These are phyloP conservation scores for Brassica balearica DNA, from an alignment of 441 rosid genomes.

Conservation along the genomic window DNA sequence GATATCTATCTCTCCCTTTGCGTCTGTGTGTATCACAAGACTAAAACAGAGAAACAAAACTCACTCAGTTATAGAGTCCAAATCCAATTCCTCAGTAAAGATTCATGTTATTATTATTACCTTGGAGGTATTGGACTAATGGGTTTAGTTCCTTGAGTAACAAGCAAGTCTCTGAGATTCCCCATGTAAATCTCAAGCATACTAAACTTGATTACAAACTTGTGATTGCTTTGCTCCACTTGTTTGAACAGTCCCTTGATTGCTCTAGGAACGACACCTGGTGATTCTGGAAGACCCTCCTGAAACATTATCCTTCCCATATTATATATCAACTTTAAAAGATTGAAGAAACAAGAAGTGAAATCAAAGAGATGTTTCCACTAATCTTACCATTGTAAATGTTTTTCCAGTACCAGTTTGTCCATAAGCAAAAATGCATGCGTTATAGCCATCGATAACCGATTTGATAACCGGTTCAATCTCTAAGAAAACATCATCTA, in stretches of 20 bases:
- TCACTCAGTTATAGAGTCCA: neutral
- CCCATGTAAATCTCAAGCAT: constrained; percentile 94
- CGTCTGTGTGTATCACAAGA: constrained; percentile 67
- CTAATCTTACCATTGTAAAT: constrained; percentile 68
- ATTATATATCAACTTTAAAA: neutral
- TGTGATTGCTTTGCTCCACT: constrained; percentile 63
- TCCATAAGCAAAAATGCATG: constrained; percentile 84
- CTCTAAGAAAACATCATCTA: constrained; percentile 81
- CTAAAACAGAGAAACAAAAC: constrained; percentile 49
- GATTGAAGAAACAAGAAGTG: constrained; percentile 16
- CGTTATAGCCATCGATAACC: constrained; percentile 84
- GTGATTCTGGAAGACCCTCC: constrained; percentile 75
- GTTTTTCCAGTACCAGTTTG: constrained; percentile 94
- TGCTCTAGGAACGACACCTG: constrained; percentile 69
- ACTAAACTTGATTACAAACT: constrained; percentile 64
- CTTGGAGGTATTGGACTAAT: constrained; percentile 66
- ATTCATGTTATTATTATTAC: constrained; percentile 46
- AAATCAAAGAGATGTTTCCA: neutral
- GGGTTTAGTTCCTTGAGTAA: constrained; percentile 59
- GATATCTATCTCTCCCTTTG: constrained; percentile 62
- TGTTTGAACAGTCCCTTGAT: constrained; percentile 69
- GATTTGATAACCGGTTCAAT: constrained; percentile 80
- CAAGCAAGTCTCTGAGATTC: constrained; percentile 74
- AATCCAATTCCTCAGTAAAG: neutral
- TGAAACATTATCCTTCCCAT: constrained; percentile 32